These are phyloP conservation scores for Cystobasidium ongulense DNA, from an alignment of 768 basidiomycete species.

Conservation along the genomic window DNA sequence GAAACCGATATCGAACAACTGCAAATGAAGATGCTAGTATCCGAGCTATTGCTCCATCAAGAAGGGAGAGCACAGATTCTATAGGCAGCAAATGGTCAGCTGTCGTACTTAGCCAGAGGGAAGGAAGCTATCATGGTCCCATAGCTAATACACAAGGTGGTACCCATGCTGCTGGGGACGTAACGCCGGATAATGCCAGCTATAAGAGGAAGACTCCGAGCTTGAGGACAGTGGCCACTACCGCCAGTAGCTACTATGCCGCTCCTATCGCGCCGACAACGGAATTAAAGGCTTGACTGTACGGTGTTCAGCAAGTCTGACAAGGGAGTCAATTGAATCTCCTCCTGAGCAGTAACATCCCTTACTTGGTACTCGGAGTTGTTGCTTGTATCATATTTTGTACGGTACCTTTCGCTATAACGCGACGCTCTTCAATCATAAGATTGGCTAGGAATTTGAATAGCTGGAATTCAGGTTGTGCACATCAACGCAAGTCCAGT, in stretches of 20 bases:
- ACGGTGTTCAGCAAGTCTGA: background rate
- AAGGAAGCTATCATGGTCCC: background rate
- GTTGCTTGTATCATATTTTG: no score
- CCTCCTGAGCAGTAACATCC: no score
- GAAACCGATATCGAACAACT: background rate
- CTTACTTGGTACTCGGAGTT: no score
- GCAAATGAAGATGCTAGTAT: conserved; percentile 21
- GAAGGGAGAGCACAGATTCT: conserved; percentile 1
- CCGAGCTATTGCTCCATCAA: conserved; percentile 10
- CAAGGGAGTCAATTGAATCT: no score
- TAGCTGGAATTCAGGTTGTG: no score
- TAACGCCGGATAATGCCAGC: background rate
- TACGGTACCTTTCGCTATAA: no score
- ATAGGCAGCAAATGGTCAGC: conserved; percentile 12
- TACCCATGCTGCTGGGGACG: background rate
- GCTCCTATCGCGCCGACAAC: background rate
- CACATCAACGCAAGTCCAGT: no score
- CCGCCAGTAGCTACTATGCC: conserved; percentile 20
- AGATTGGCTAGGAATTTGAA: no score
- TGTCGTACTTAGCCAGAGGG: conserved; percentile 3
- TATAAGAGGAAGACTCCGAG: conserved; percentile 10
- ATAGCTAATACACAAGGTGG: background rate
- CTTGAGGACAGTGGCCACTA: background rate
- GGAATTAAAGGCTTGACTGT: background rate
- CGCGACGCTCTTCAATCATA: no score